Base-by-base conservation (phyloP, 2,329 filamentous ascomycete species). In the Alternaria conjuncta region DNA sequence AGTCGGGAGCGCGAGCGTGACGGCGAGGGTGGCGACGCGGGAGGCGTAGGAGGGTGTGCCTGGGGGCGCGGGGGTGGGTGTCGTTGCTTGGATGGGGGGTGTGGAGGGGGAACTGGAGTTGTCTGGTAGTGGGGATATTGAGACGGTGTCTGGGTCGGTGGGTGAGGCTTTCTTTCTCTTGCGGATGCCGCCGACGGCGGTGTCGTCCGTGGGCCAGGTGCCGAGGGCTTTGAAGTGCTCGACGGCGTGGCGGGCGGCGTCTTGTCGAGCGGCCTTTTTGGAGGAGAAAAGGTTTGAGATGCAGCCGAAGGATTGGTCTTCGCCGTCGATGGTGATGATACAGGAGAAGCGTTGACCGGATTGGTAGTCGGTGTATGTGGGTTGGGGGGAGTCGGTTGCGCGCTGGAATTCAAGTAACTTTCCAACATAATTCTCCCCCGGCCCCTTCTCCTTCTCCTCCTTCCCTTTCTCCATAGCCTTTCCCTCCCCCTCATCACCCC, bases 241-340 rank as follows among this genome's bases (percentile, higher is more conserved):
- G 18, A 84, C 73, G 4, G 82, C 83, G 60, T 77, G 75, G 58
- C 72, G 69, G 9, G 83, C 82, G 20, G 82, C 81, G 55, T 78
- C 73, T 41, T 78, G 75, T 20, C 80, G 79, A 2, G 83, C 83
- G 10, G 75, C 71, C 62, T 81, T 79, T 58, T 85, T 85, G 30
- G 67, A 78, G 6, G 70, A 58, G 69, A 81, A 82, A 10, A 76
- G 68, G 0, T 64, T 60, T 3, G 65, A 64, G 10, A 69, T 67
- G 23, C 74, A 75, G 62, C 83, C 82, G 61, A 83, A 83, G 21
- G 71, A 55, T 1, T 41, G 6, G 9, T 64, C 49, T 18, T 74
- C 68, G 46, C 62, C 64, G 15, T 72, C 63, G 26, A 81, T 61
- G 43, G 63, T 70, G 47, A 75, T 56, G 32, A 76, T 71, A 65